These are phyloP conservation scores for Nothophaeocryptopus gaeumannii DNA, from an alignment of 2,329 filamentous ascomycete species.

Conservation along the genomic window DNA sequence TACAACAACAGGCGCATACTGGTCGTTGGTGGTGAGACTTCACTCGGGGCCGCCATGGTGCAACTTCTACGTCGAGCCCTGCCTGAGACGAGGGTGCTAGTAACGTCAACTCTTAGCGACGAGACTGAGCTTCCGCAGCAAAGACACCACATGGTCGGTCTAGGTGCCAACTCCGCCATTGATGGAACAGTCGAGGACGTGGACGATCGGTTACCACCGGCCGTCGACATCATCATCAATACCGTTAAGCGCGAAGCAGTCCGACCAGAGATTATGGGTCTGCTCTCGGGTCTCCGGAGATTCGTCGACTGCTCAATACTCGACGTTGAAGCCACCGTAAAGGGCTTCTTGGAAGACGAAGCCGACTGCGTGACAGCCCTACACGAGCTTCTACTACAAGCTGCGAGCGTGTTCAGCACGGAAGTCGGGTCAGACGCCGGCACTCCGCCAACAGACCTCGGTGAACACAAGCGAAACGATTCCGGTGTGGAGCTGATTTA, in stretches of 20 bases:
- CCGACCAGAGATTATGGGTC: slow-evolving; percentile 5
- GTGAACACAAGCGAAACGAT: too few relatives aligned
- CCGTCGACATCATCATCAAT: slow-evolving; percentile 13
- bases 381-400: slow-evolving; percentile 12
- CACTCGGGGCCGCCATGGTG: slow-evolving; percentile 7
- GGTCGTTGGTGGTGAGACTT: slow-evolving; percentile 9
- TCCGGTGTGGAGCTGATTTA: too few relatives aligned
- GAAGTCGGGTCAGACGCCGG: neutral
- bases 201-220: slow-evolving; percentile 2
- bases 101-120: neutral
- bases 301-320: slow-evolving; percentile 6
- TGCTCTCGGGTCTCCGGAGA: slow-evolving; percentile 6
- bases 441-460: too few relatives aligned
- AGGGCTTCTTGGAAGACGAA: slow-evolving; percentile 6
- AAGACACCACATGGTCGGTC: neutral
- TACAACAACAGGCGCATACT: slow-evolving; percentile 14
- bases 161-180: slow-evolving; percentile 5
- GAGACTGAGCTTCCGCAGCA: neutral
- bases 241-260: neutral
- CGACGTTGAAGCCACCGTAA: slow-evolving; percentile 10
- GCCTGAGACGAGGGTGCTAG: slow-evolving; percentile 4
- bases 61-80: slow-evolving; percentile 13
- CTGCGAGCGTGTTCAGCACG: slow-evolving; percentile 7
- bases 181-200: slow-evolving; percentile 1
- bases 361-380: slow-evolving; percentile 13